Percentiles rank a stretch among this genome's conserved stretches.
Evolutionary conservation across 176 grass and related monocot genomes (phyloP).

Genomic region (Aegilops umbellulata): DNA sequence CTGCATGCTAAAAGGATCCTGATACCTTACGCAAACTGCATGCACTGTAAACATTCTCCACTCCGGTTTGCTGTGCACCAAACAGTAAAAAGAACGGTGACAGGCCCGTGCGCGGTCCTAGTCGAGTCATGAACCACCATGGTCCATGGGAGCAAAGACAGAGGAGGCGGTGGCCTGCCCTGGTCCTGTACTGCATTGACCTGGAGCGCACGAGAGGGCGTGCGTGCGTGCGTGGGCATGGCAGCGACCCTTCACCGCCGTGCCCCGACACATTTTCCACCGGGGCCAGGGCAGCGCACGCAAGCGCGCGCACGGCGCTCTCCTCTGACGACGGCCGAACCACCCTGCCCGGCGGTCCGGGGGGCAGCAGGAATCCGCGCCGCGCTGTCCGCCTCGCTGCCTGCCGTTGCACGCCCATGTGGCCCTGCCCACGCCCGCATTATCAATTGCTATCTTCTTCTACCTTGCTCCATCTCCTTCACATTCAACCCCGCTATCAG

Average conservation of each 20-base stretch:
- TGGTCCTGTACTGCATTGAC: neutral
- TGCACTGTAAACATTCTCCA: too few species aligned
- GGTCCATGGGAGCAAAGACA: neutral
- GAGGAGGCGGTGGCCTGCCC: neutral
- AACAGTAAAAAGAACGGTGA: too few species aligned
- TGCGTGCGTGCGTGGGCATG: neutral
- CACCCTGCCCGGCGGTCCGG: conserved; percentile 23
- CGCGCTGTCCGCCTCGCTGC: neutral
- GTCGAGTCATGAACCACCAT: neutral
- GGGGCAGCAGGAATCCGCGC: conserved; percentile 37
- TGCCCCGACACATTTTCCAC: conserved; percentile 47
- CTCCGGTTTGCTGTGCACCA: too few species aligned
- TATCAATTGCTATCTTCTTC: neutral
- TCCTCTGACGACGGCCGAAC: conserved; percentile 33
- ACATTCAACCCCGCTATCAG: neutral
- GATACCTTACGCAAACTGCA: too few species aligned
- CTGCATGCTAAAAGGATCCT: too few species aligned
- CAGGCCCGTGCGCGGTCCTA: too few species aligned
- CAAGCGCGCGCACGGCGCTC: neutral
- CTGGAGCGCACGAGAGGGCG: conserved; percentile 2
- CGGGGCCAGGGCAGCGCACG: neutral
- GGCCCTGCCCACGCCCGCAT: neutral
- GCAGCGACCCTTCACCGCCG: neutral
- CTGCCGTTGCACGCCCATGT: conserved; percentile 29
- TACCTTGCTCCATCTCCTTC: neutral